Evolutionary conservation across 176 grass and related monocot species (phyloP).

Genomic region (Triticum aestivum): IWGSC_CS_RefSeq_v2.1 NC_057800.1:559731509-559732008

Average conservation of each 20-base stretch:
- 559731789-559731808: slow-evolving; percentile 29
- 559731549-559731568: slow-evolving; percentile 12
- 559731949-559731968: slow-evolving; percentile 23
- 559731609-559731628: background rate
- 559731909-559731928: slow-evolving; percentile 14
- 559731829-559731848: slow-evolving; percentile 21
- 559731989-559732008: slow-evolving; percentile 37
- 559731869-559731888: slow-evolving; percentile 17
- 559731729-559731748: slow-evolving; percentile 25
- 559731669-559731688: slow-evolving; percentile 7
- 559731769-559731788: slow-evolving; percentile 12
- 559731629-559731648: background rate
- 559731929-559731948: slow-evolving; percentile 30
- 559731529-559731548: slow-evolving; percentile 24
- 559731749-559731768: slow-evolving; percentile 8
- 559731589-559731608: background rate
- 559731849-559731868: slow-evolving; percentile 15
- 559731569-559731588: slow-evolving; percentile 41
- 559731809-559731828: slow-evolving; percentile 13
- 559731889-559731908: slow-evolving; percentile 28
- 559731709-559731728: slow-evolving; percentile 31
- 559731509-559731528: background rate
- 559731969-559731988: slow-evolving; percentile 30
- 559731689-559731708: slow-evolving; percentile 19
- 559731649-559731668: slow-evolving; percentile 19